Conservation (phyloP, 169 alveolate genomes). For the Plasmodium blacklocki region DNA sequence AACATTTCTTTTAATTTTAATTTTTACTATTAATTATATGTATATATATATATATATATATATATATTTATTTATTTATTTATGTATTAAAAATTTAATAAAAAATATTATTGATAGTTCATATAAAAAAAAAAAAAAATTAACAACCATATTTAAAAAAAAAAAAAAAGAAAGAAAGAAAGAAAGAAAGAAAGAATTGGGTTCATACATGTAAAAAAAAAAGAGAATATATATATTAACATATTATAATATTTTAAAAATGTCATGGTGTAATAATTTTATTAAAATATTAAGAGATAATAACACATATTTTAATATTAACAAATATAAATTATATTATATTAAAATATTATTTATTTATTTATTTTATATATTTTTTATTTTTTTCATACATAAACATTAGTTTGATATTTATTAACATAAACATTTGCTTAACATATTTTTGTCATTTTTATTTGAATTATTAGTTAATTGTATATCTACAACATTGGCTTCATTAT, state of each 20-base stretch:
- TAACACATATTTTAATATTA: conserved; percentile 3
- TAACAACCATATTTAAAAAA: neutral
- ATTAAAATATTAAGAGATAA: neutral
- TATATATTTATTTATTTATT: neutral
- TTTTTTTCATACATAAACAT: conserved; percentile 63
- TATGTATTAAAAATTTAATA: conserved; percentile 47
- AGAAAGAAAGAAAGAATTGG: neutral
- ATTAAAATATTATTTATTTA: neutral
- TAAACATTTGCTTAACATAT: conserved; percentile 52
- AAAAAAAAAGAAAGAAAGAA: neutral
- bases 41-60: conserved; percentile 7
- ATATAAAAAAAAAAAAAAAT: neutral
- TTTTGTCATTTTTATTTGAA: conserved; percentile 60
- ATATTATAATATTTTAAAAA: neutral
- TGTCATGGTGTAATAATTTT: no score
- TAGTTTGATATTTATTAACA: conserved; percentile 31
- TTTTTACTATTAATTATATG: neutral
- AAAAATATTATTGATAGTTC: conserved; percentile 15
- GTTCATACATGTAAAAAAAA: neutral
- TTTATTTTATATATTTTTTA: no score
- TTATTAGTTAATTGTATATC: conserved; percentile 65
- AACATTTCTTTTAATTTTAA: no score
- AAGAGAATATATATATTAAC: neutral
- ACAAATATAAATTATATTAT: neutral
- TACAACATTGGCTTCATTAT: conserved; percentile 67